Percentiles rank a stretch among this genome's conserved stretches.
phyloP scores from a whole-genome alignment of 192 early-diverging fungal genomes.

The Podila clonocystis region DNA sequence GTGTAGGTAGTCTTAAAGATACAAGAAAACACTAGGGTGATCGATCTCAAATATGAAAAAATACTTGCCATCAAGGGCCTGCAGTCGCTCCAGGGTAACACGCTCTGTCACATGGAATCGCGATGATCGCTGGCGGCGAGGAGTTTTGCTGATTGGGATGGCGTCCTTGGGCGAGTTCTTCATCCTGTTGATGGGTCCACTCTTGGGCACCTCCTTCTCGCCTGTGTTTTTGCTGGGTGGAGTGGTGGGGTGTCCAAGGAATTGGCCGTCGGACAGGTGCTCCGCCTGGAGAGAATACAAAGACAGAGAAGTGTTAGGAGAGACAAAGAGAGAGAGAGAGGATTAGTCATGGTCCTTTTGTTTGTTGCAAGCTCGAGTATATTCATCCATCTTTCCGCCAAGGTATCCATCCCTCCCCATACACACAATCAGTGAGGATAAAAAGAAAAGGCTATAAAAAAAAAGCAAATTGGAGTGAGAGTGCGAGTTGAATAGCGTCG shows the following conservation, averaged over 20 bases:
- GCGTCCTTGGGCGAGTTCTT: slow-evolving; percentile 70
- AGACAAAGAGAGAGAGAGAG: background rate
- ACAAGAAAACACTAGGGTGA: background rate
- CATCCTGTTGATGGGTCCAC: slow-evolving; percentile 59
- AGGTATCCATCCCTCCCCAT: no score
- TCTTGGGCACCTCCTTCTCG: slow-evolving; percentile 55
- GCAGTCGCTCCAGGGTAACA: slow-evolving; percentile 82
- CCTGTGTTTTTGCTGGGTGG: slow-evolving; percentile 31
- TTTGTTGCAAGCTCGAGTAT: no score
- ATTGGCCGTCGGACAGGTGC: background rate
- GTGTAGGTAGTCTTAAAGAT: background rate
- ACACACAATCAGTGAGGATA: background rate
- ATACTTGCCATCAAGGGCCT: slow-evolving; percentile 75
- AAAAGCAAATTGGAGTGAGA: background rate
- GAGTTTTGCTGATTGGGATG: slow-evolving; percentile 82
- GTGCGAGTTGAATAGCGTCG: background rate
- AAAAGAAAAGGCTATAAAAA: background rate
- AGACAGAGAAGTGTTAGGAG: background rate
- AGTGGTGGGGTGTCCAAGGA: slow-evolving; percentile 22
- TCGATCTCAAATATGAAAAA: background rate
- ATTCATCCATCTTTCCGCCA: no score
- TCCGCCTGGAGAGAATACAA: background rate
- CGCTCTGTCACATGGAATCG: slow-evolving; percentile 86
- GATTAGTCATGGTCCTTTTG: background rate
- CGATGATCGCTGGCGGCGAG: slow-evolving; percentile 85